Evolutionary conservation across 768 basidiomycete genomes (phyloP), one percentile per base, ranked within the genome.

Genomic region (Lentinula lateritia): DNA sequence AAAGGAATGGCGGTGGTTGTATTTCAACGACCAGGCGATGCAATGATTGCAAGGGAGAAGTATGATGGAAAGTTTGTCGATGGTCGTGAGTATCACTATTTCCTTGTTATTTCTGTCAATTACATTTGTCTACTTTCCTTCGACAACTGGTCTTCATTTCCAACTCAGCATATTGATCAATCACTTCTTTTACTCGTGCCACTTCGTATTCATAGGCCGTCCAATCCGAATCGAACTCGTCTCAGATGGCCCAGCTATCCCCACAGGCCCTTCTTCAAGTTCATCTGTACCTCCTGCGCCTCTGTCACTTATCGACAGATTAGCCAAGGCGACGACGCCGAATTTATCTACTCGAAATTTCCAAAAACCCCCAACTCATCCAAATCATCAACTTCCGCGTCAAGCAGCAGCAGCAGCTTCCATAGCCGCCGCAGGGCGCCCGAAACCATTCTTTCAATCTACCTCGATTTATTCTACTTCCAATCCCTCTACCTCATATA

Each of bases 31-130:
- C 63, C 80, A 7, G 84, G 78, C 1, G 88, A 90, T 71, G 90
- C 90, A 7, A 74, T 70, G 1, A 64, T 83, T 43, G 90, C 90
- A 8, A 81, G 82, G 42, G 69, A 76, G 28, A 91, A 89, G 72
- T 92, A 89, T 66, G 78, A 92, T 65, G 88, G 88, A 50, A 89
- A 89, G 73, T 81, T 90, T 55, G 83, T 92, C 20, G 90, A 92
- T 67, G 81, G 80, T 57, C 75, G 83, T 82, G 64, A 71, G 80
- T 78, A 52, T n/a, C n/a, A 18, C 12, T 36, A 55, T 61, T 52
- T 46, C 41, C 41, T 62, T 15, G 53, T 28, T 28, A 7, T 42
- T 20, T 16, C 55, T 23, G 15, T 9, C 28, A 8, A 35, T 28
- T 46, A 50, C 12, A 58, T 61, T 45, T 20, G 9, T 45, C 16